Evolutionary conservation across 1,284 basidiomycete genomes (phyloP), one percentile per base, ranked within the genome.

Genomic region (Peniophora sp.): DNA sequence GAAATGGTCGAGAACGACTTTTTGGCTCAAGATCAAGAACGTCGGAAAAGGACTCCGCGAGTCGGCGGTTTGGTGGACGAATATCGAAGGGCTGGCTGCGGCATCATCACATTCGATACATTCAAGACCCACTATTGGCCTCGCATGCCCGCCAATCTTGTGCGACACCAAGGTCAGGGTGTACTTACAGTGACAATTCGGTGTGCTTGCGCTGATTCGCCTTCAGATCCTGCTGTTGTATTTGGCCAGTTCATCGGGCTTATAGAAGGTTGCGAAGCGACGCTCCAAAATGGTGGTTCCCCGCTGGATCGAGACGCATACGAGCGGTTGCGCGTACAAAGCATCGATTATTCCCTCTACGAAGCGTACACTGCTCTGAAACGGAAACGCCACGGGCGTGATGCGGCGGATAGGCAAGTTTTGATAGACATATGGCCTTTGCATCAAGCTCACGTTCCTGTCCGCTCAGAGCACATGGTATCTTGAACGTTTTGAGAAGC

Each of bases 231-330:
- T 0, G 68, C 74, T 16, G 64, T 81, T 3, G 76, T 81, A 3
- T 86, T 74, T 56, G 76, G 71, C 14, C 81, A 86, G 53, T 65
- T 86, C 39, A 70, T 86, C 51, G 83, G 81, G 38, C 71, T 80
- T 2, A 82, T 86, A 55, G 73, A 77, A 55, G 84, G 84, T 3
- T 78, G 78, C 0, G 79, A 83, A 56, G 63, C 63, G 39, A 64
- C 80, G 0, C 50, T 76, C 14, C 48, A 52, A 0, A 59, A 54
- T 41, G 53, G 61, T 1, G 52, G 61, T 1, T 65, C 69, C n/a
- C 70, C 63, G 57, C 62, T 85, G 10, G 66, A 71, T 38, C 61
- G 63, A n/a, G 55, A 59, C 1, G 57, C 65, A 1, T 86, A 83
- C 56, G 61, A 69, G 38, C 55, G 55, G 22, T 66, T 78, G n/a